Conservation (phyloP, 2,329 filamentous ascomycete species). For the Metarhizium anisopliae region DNA sequence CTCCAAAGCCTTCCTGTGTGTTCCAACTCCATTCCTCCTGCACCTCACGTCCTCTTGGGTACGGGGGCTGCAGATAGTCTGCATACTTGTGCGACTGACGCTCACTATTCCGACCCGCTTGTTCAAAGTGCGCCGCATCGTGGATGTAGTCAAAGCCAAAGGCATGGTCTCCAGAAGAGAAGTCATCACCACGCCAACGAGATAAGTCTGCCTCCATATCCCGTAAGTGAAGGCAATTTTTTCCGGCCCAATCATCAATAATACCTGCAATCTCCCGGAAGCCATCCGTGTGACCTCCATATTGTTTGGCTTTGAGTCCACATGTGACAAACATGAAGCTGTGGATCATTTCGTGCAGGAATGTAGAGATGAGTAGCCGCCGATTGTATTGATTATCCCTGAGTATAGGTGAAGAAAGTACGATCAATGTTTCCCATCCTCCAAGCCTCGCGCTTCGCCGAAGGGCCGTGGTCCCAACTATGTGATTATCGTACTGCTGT, state of each 20-base stretch:
- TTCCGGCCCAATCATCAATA: constrained; percentile 54
- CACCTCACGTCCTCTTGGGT: constrained; percentile 5
- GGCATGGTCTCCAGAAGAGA: not conserved
- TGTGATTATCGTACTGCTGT: constrained; percentile 40
- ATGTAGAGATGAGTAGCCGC: constrained; percentile 53
- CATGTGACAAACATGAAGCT: constrained; percentile 56
- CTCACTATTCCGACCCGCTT: not conserved
- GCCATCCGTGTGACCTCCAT: constrained; percentile 51
- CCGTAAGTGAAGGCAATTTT: constrained; percentile 42
- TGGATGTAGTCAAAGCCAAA: not conserved
- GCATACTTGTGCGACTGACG: not conserved
- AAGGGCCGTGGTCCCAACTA: constrained; percentile 56
- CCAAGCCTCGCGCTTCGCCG: constrained; percentile 34
- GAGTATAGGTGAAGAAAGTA: constrained; percentile 52
- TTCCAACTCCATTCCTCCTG: constrained; percentile 25
- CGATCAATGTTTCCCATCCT: constrained; percentile 54
- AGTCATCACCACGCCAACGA: constrained; percentile 33
- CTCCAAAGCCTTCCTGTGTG: constrained; percentile 23
- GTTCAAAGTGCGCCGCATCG: not conserved
- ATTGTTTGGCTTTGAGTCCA: constrained; percentile 44
- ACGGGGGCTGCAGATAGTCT: not conserved
- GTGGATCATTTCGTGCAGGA: constrained; percentile 59
- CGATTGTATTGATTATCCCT: constrained; percentile 46
- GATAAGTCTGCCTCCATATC: constrained; percentile 55
- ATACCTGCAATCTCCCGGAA: constrained; percentile 49